Conservation (phyloP, 2,329 filamentous ascomycete species). For the Ophiocordyceps australis region DNA sequence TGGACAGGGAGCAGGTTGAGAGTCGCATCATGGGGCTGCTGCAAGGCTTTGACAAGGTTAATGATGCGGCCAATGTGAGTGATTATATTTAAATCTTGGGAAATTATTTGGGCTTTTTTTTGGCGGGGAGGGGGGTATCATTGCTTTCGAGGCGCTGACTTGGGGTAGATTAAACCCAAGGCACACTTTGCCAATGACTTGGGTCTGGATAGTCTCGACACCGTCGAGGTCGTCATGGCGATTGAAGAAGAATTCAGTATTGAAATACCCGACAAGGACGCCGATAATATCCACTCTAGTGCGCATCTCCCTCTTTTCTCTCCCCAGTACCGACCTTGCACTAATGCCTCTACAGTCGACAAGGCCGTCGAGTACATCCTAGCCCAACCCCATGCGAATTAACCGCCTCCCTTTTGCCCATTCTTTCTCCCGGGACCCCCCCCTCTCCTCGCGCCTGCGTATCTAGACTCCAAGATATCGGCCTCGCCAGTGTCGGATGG, state of each 20-base stretch:
- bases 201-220: slow-evolving; percentile 91
- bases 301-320: slow-evolving; percentile 19
- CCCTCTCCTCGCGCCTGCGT: background rate
- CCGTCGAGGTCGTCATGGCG: slow-evolving; percentile 98
- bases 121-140: too few species aligned
- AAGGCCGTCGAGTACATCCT: slow-evolving; percentile 91
- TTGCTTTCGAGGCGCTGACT: too few species aligned
- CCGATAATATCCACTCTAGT: slow-evolving; percentile 87
- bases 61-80: slow-evolving; percentile 44
- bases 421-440: background rate
- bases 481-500: too few species aligned
- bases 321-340: background rate
- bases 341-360: slow-evolving; percentile 42
- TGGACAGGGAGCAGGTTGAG: slow-evolving; percentile 73
- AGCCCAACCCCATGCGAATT: slow-evolving; percentile 78
- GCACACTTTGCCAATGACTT: slow-evolving; percentile 97
- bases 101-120: too few species aligned
- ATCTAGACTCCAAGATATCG: too few species aligned
- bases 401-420: slow-evolving; percentile 8
- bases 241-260: slow-evolving; percentile 92
- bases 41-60: slow-evolving; percentile 94
- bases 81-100: too few species aligned
- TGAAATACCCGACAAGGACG: slow-evolving; percentile 96
- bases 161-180: slow-evolving; percentile 61
- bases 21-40: slow-evolving; percentile 83